Evolutionary conservation across 2,329 filamentous ascomycete genomes (phyloP).

Genomic region (Pleomassaria siparia): DNA sequence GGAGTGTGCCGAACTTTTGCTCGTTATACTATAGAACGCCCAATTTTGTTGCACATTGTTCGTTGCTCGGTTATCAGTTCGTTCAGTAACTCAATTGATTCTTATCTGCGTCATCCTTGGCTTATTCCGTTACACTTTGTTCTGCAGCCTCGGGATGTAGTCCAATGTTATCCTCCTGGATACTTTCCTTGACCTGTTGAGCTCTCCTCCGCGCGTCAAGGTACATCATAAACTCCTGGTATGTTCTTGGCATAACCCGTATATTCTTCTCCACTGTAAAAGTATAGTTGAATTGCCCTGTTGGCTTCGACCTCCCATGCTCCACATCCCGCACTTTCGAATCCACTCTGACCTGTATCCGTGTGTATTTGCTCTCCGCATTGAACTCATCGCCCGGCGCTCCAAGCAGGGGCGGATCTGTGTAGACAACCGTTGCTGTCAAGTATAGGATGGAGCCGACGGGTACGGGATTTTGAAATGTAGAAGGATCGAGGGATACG

Average conservation of each 20-base stretch:
- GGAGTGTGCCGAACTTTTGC: no score
- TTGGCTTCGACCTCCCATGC: constrained; percentile 66
- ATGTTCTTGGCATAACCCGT: constrained; percentile 65
- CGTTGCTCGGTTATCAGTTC: background rate
- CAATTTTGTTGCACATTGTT: constrained; percentile 5
- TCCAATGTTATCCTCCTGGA: constrained; percentile 29
- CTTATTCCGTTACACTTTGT: constrained; percentile 40
- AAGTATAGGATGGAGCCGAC: constrained; percentile 74
- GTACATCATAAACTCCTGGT: constrained; percentile 67
- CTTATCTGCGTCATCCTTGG: background rate
- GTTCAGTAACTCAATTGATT: background rate
- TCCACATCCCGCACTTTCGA: constrained; percentile 73
- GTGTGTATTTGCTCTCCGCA: constrained; percentile 52
- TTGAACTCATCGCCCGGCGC: constrained; percentile 39
- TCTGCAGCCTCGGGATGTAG: constrained; percentile 34
- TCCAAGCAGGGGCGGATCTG: constrained; percentile 59
- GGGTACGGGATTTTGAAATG: constrained; percentile 73
- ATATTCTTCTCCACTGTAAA: constrained; percentile 67
- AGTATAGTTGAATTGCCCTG: constrained; percentile 76
- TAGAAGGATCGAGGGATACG: constrained; percentile 71
- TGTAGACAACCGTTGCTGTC: constrained; percentile 71
- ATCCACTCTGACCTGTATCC: constrained; percentile 71
- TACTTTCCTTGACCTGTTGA: constrained; percentile 48
- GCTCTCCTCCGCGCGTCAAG: constrained; percentile 62
- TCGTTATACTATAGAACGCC: constrained; percentile 15